These are phyloP conservation scores for Dunaliella primolecta DNA, from an alignment of 139 green algal genomes.

Conservation along the genomic window DNA sequence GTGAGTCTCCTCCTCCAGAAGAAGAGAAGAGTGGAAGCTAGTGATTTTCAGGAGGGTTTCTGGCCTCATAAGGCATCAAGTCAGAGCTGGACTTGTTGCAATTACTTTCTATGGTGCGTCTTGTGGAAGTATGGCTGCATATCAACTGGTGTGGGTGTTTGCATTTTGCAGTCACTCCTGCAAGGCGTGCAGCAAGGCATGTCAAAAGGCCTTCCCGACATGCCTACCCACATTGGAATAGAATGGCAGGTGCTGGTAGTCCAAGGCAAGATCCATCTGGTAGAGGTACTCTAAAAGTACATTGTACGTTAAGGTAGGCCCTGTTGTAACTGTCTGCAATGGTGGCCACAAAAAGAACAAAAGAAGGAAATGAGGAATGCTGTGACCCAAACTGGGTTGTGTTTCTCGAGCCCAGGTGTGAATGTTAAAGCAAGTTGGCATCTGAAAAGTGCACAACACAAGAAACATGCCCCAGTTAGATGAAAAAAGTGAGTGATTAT, in stretches of 20 bases:
- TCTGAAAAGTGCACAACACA: neutral
- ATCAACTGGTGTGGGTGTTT: too few species aligned
- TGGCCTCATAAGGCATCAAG: too few species aligned
- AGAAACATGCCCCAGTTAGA: neutral
- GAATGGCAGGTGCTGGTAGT: slow-evolving; percentile 15
- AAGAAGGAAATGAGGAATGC: neutral
- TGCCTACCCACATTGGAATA: slow-evolving; percentile 12
- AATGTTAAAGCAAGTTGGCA: neutral
- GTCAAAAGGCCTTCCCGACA: too few species aligned
- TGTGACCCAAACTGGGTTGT: neutral
- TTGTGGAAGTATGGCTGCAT: too few species aligned
- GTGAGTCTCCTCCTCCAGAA: too few species aligned
- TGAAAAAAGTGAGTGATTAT: neutral
- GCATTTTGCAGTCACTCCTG: too few species aligned
- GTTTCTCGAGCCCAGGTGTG: neutral
- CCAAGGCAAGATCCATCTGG: neutral
- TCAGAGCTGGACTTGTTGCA: too few species aligned
- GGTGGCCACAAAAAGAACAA: too few species aligned
- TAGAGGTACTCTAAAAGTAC: slow-evolving; percentile 5
- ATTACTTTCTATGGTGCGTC: too few species aligned
- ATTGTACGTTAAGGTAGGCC: slow-evolving; percentile 1
- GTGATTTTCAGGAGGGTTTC: too few species aligned
- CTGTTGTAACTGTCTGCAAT: neutral
- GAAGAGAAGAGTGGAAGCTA: too few species aligned
- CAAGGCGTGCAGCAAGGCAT: too few species aligned